These are phyloP conservation scores for Medicago truncatula DNA, from an alignment of 306 rosid species.

Conservation along the genomic window DNA sequence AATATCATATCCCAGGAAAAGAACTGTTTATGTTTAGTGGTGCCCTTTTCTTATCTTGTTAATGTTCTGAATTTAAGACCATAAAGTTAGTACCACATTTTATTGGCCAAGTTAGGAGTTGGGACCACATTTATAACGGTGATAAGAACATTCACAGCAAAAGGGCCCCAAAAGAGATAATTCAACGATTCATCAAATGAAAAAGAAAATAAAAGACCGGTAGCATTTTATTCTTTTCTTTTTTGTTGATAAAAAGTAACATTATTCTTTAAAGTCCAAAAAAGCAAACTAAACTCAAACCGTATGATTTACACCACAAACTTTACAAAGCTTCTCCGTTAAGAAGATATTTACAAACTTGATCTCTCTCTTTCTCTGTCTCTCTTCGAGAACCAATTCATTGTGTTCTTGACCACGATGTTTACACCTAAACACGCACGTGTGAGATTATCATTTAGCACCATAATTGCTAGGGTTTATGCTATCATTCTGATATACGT, in stretches of 20 bases:
- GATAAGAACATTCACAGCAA: slow-evolving; percentile 2
- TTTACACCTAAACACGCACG: slow-evolving; percentile 17
- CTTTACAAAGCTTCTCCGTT: slow-evolving; percentile 51
- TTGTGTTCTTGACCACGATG: neutral
- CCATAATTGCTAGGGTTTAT: slow-evolving; percentile 26
- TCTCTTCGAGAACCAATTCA: slow-evolving; percentile 32
- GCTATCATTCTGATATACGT: slow-evolving; percentile 56
- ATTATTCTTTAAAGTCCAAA: slow-evolving; percentile 31
- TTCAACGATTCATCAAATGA: neutral
- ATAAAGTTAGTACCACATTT: slow-evolving; percentile 12
- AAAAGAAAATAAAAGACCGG: neutral
- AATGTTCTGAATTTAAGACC: slow-evolving; percentile 3
- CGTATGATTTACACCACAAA: slow-evolving; percentile 47
- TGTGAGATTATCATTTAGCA: slow-evolving; percentile 15
- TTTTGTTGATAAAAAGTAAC: neutral
- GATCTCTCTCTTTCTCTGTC: slow-evolving; percentile 9
- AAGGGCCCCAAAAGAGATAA: neutral
- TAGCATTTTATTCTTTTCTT: slow-evolving; percentile 8
- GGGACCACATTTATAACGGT: slow-evolving; percentile 10
- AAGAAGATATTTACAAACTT: slow-evolving; percentile 64
- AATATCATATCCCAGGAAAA: slow-evolving; percentile 2
- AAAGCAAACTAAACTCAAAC: slow-evolving; percentile 51
- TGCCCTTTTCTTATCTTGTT: slow-evolving; percentile 2
- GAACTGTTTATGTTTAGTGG: neutral
- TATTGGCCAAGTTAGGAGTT: neutral